A percentile compares a stretch with the other conserved stretches of the same genome.
Conservation (phyloP, 116 monocot genomes). For the Phalaenopsis hybrid region DNA sequence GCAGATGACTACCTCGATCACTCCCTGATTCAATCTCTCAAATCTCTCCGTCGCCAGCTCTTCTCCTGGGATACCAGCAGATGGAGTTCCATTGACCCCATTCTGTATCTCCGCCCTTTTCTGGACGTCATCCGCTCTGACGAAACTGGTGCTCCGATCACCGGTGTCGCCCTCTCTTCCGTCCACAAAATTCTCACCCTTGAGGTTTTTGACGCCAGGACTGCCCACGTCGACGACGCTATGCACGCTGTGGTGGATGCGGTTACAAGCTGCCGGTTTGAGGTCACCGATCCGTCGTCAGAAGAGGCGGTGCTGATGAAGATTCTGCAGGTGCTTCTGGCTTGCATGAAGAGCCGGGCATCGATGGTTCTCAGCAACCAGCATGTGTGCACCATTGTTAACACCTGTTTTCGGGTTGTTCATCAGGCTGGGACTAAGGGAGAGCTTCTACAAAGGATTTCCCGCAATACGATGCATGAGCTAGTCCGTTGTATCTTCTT, state of each 20-base stretch:
- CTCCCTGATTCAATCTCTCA: constrained; percentile 49
- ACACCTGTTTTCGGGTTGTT: constrained; percentile 68
- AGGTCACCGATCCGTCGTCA: constrained; percentile 72
- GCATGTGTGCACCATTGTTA: constrained; percentile 62
- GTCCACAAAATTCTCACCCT: constrained; percentile 58
- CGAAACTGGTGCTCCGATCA: constrained; percentile 79
- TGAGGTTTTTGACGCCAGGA: constrained; percentile 38
- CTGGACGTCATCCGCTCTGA: constrained; percentile 70
- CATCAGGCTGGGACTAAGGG: constrained; percentile 74
- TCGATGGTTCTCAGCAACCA: constrained; percentile 41
- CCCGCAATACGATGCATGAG: constrained; percentile 76
- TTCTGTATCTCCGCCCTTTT: constrained; percentile 51
- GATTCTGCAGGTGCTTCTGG: constrained; percentile 71
- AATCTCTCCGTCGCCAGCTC: constrained; percentile 40
- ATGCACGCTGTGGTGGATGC: constrained; percentile 49
- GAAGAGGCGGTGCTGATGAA: constrained; percentile 73
- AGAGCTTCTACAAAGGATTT: constrained; percentile 66
- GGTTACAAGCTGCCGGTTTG: constrained; percentile 76
- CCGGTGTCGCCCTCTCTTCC: constrained; percentile 64
- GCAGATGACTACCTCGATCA: constrained; percentile 40
- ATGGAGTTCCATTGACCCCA: constrained; percentile 35
- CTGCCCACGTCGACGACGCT: constrained; percentile 17
- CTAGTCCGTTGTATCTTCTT: constrained; percentile 55
- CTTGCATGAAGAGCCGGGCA: constrained; percentile 48
- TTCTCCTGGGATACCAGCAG: constrained; percentile 32